These are phyloP conservation scores for Suillus clintonianus DNA, from an alignment of 768 basidiomycete species.

Conservation along the genomic window DNA sequence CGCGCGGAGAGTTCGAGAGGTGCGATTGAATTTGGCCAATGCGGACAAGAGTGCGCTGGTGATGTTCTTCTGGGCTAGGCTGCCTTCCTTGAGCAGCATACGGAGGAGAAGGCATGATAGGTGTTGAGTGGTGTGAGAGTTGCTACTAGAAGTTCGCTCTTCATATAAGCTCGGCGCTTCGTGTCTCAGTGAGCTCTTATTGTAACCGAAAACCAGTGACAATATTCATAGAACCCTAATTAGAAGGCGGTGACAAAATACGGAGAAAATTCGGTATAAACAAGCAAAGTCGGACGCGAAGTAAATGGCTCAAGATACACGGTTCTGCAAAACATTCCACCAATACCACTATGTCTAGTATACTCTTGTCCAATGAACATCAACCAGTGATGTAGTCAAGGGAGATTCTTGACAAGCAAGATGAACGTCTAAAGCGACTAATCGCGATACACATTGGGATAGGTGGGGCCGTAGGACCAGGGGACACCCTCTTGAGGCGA, in stretches of 20 bases:
- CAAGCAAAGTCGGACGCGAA: not conserved
- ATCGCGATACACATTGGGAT: not conserved
- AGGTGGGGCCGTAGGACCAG: not conserved
- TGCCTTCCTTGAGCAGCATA: conserved; percentile 9
- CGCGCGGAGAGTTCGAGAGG: conserved; percentile 53
- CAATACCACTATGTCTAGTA: not conserved
- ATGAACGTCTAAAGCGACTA: not conserved
- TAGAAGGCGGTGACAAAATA: not conserved
- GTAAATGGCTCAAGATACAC: not conserved
- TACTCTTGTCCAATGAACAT: not conserved
- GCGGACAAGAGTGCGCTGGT: conserved; percentile 62
- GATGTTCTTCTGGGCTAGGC: conserved; percentile 47
- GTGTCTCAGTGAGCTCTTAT: not conserved
- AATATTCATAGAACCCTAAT: not conserved
- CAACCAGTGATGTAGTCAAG: not conserved
- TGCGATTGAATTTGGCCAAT: conserved; percentile 71
- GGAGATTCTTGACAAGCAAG: not conserved
- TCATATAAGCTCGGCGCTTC: not conserved
- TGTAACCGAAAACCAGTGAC: not conserved
- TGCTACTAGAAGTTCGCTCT: not conserved
- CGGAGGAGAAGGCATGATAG: conserved; percentile 5
- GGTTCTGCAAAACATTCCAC: not conserved
- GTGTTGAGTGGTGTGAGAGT: not conserved
- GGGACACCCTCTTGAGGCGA: not conserved
- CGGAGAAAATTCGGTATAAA: not conserved